phyloP scores from a whole-genome alignment of 495 filamentous ascomycete species.

The Ramalina peruviana region DNA sequence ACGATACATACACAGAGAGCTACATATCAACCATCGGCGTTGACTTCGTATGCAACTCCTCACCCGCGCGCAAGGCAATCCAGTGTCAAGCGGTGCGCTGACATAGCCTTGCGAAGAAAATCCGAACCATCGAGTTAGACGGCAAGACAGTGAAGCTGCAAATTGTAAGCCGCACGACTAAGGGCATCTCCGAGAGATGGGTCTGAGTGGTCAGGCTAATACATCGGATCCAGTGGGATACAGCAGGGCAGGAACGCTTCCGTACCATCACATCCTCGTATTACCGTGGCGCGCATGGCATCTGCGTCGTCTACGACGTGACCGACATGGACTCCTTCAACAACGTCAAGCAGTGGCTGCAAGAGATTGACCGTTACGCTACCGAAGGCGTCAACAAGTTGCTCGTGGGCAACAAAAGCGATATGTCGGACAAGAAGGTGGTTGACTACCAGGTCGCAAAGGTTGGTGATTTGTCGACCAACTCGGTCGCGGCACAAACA shows the following conservation, averaged over 20 bases:
- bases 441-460: constrained; percentile 99
- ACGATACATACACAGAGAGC: constrained; percentile 99
- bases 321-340: constrained; percentile 99
- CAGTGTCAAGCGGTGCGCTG: constrained; percentile 10
- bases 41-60: constrained; percentile 67
- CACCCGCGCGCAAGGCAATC: not conserved
- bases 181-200: not conserved
- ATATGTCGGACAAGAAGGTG: constrained; percentile 99
- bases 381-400: constrained; percentile 99
- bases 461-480: constrained; percentile 33
- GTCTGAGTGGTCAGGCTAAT: not conserved
- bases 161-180: constrained; percentile 52
- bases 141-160: constrained; percentile 99
- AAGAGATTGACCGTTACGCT: constrained; percentile 97
- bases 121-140: constrained; percentile 97
- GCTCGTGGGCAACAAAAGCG: constrained; percentile 97
- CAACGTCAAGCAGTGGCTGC: constrained; percentile 99
- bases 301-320: constrained; percentile 99
- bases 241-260: constrained; percentile 97
- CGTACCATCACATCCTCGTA: constrained; percentile 98
- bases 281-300: constrained; percentile 96
- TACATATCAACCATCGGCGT: constrained; percentile 99
- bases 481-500: constrained; percentile 9
- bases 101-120: constrained; percentile 57
- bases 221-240: constrained; percentile 66